Base-by-base conservation (phyloP, 768 basidiomycete genomes). In the Suillus alpinus region DNA sequence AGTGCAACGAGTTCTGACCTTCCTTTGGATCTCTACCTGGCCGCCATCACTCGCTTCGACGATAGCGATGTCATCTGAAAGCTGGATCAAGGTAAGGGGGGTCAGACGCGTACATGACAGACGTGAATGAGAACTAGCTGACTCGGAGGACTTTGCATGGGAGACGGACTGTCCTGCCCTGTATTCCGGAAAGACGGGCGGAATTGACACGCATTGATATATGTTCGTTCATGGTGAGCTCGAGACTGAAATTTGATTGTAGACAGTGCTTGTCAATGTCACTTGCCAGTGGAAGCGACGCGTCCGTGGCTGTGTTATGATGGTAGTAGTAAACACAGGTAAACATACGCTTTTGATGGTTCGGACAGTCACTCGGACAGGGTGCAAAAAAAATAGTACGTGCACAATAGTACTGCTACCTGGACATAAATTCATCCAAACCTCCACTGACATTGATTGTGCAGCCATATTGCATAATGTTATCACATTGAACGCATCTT, bases 11-110 rank as follows among this genome's bases (percentile, higher is more conserved):
- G 32, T 59, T 75, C 66, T n/a, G 52, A 86, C 86, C 59, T 70
- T 63, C 4, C 65, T 62, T n/a, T 83, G 66, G 14, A 88, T 72
- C 26, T 73, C 75, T 7, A 89, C 84, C 68, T 91, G 76, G 0
- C 83, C 86, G 1, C 85, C 87, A 66, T 93, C 92, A 47, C 80
- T 79, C 0, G 89, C 83, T 62, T 86, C 80, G 13, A 92, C 86
- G 3, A 83, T 79, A 13, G 84, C 81, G 3, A 71, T 70, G 14
- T 80, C 80, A 18, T 77, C 78, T 37, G 81, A 69, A 52, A 70
- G 68, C 74, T 81, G 58, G n/a, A 40, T 39, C 44, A 59, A 57
- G 59, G 55, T n/a, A 56, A 57, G 43, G 20, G 40, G 40, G 46
- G 51, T 62, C 32, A 60, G 51, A 18, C 29, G 20, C 37, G 13